Evolutionary conservation across 176 grass and related monocot genomes (phyloP).

Genomic region (Guadua angustifolia): DNA sequence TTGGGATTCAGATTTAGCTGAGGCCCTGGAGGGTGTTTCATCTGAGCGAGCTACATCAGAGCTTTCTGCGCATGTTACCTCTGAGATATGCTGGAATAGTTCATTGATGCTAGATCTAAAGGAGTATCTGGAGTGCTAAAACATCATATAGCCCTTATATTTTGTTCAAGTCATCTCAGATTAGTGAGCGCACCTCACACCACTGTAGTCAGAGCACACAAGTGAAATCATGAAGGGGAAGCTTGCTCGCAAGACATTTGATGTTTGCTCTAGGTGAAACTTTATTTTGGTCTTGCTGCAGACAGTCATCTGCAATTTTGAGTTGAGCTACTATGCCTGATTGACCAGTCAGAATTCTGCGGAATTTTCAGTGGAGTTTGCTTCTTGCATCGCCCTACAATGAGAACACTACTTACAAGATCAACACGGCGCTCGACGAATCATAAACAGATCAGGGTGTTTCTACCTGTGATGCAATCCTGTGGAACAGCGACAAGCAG

Average conservation of each 20-base stretch:
- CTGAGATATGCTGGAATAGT: constrained; percentile 67
- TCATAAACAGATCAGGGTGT: not conserved
- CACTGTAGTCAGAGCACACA: not conserved
- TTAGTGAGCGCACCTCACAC: constrained; percentile 1
- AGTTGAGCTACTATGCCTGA: not conserved
- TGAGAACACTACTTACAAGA: not conserved
- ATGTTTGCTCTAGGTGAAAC: not conserved
- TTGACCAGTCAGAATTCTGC: not conserved
- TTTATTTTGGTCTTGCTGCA: constrained; percentile 11
- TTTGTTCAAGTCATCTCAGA: constrained; percentile 18
- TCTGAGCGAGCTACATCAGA: constrained; percentile 40
- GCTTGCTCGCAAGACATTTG: not conserved
- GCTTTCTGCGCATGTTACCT: constrained; percentile 36
- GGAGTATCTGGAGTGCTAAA: constrained; percentile 61
- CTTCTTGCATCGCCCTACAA: not conserved
- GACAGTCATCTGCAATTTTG: not conserved
- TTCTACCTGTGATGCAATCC: not conserved
- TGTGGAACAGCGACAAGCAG: not conserved
- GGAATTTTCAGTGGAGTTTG: not conserved
- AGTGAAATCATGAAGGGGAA: not conserved
- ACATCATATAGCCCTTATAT: not conserved
- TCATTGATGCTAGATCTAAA: constrained; percentile 63
- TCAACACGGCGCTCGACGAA: not conserved
- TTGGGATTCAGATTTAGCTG: constrained; percentile 74
- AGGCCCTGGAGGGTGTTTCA: constrained; percentile 64